Evolutionary conservation across 139 green algal genomes (phyloP).

Genomic region (Picochlorum sp.): DNA sequence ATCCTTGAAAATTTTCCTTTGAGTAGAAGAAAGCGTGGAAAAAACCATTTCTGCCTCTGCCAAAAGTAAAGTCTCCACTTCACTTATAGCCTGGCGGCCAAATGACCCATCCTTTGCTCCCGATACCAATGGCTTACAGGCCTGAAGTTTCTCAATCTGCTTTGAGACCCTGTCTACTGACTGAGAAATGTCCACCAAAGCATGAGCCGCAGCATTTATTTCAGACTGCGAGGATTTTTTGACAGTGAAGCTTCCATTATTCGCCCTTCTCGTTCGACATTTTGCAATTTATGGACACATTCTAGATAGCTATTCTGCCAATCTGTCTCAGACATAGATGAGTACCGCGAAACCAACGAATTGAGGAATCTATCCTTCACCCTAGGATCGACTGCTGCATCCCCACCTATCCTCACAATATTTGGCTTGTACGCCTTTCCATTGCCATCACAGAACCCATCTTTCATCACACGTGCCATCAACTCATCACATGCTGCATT

Average conservation of each 20-base stretch:
- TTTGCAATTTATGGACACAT: background rate
- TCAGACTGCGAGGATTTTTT: background rate
- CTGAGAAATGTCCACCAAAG: conserved; percentile 22
- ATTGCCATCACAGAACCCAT: conserved; percentile 49
- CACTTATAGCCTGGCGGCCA: conserved; percentile 30
- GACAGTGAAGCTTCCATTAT: conserved; percentile 11
- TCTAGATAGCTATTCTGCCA: conserved; percentile 19
- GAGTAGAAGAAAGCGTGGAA: conserved; percentile 67
- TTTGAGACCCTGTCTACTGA: background rate
- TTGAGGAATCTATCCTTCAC: conserved; percentile 18
- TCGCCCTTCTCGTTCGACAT: conserved; percentile 8
- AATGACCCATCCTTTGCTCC: conserved; percentile 3
- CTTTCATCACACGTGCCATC: conserved; percentile 72
- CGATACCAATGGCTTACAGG: conserved; percentile 23
- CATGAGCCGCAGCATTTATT: background rate
- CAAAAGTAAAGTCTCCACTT: conserved; percentile 41
- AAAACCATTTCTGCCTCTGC: conserved; percentile 77
- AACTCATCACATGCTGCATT: conserved; percentile 95
- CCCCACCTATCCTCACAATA: conserved; percentile 58
- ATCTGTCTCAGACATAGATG: conserved; percentile 17
- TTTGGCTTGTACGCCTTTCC: conserved; percentile 44
- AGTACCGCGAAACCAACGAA: conserved; percentile 13
- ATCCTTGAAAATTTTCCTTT: conserved; percentile 33
- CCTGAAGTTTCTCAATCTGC: conserved; percentile 31
- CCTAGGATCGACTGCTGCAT: conserved; percentile 1